These are phyloP conservation scores for Histomonas meleagridis DNA, from an alignment of 208 protist genomes.

Conservation along the genomic window DNA sequence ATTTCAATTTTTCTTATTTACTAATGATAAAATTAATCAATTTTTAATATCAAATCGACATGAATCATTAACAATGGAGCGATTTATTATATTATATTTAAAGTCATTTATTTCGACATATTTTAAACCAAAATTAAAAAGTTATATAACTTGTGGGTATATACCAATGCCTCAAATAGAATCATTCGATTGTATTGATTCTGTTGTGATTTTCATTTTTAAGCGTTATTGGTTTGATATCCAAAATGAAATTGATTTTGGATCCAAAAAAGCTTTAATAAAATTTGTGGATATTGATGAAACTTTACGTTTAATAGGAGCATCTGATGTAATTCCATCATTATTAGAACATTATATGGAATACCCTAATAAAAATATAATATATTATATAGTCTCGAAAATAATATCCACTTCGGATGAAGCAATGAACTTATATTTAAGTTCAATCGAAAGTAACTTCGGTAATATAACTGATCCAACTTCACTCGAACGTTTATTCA, in stretches of 20 bases:
- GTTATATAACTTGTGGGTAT: neutral
- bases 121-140: neutral
- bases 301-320: too few relatives aligned
- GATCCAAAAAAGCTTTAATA: neutral
- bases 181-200: neutral
- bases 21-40: neutral
- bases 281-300: neutral
- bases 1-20: neutral
- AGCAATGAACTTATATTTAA: too few relatives aligned
- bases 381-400: too few relatives aligned
- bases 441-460: too few relatives aligned
- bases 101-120: neutral
- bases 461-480: too few relatives aligned
- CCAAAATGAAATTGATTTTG: neutral
- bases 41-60: neutral
- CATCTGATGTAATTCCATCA: too few relatives aligned
- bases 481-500: too few relatives aligned
- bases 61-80: neutral
- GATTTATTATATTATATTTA: neutral
- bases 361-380: too few relatives aligned
- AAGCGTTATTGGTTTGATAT: neutral
- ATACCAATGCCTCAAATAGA: neutral
- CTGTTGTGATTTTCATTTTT: neutral
- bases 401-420: too few relatives aligned
- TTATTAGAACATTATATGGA: too few relatives aligned